phyloP scores from a whole-genome alignment of 305 asterid genomes.

The Fraxinus floribunda region DNA sequence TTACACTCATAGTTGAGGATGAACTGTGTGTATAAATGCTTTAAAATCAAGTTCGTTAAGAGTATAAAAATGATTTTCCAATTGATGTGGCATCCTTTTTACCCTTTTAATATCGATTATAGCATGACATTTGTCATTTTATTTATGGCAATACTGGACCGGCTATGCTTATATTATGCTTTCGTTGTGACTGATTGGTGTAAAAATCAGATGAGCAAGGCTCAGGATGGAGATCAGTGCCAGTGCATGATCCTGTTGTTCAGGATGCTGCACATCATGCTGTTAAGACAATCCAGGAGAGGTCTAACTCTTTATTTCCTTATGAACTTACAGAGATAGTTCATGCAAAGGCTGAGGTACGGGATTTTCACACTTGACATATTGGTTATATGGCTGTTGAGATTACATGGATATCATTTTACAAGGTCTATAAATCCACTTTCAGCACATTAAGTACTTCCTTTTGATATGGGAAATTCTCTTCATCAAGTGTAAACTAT shows the following conservation, averaged over 20 bases:
- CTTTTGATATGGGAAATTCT: not conserved
- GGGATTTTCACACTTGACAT: not conserved
- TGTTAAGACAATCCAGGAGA: conserved; percentile 63
- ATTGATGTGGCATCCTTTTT: not conserved
- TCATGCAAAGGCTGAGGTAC: conserved; percentile 82
- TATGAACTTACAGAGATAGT: conserved; percentile 69
- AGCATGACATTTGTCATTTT: not conserved
- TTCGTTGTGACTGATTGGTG: not conserved
- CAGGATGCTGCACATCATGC: conserved; percentile 88
- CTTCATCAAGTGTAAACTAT: not conserved
- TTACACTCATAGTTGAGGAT: not conserved
- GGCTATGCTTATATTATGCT: not conserved
- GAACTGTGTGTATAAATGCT: not conserved
- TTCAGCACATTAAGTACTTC: not conserved
- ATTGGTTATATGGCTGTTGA: not conserved
- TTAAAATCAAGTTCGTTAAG: not conserved
- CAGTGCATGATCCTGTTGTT: conserved; percentile 75
- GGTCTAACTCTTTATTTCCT: conserved; percentile 76
- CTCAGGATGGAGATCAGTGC: conserved; percentile 64
- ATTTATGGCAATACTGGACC: not conserved
- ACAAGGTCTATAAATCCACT: not conserved
- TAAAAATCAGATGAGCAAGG: conserved; percentile 41
- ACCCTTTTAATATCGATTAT: not conserved
- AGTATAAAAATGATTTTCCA: not conserved
- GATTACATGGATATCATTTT: not conserved